Base-by-base conservation (phyloP, 139 green algal genomes). In the Coelastrella sp. region DNA sequence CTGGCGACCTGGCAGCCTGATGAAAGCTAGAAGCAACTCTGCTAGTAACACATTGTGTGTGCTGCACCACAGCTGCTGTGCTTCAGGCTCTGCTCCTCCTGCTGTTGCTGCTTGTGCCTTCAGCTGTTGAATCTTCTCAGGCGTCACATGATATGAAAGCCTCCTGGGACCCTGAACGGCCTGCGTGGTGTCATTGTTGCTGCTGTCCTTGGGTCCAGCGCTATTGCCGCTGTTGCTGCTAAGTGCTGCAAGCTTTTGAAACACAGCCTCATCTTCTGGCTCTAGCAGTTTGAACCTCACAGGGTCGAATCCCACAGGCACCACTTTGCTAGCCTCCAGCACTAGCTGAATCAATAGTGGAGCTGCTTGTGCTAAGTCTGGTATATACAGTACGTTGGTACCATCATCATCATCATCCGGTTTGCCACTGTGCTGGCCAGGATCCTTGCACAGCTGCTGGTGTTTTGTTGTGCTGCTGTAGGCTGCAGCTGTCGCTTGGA, bases 31-130 rank as follows among this genome's bases (percentile, higher is more conserved):
- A 20, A 90, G 59, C 23, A 90, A 10, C 4, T 14, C 11, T 14
- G 85, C 74, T 3, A 90, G 85, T 32, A 90, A 22, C n/a, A 84
- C 58, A 17, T 90, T 90, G 85, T 90, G 85, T 6, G 54, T 59
- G 10, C 20, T 77, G 23, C 73, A 90, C 83, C 80, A 71, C 4
- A 16, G 11, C n/a, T 61, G 57, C 10, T 60, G 61, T 68, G 10
- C n/a, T 17, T 19, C 59, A 73, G 23, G 0, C 17, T 32, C 5
- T 87, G 84, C 71, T 83, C 65, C 84, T 89, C n/a, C 84, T 89
- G 84, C 84, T 89, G 85, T 23, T 84, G 73, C 23, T n/a, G 74
- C 73, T 10, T 77, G 10, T 61, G 73, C 73, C 17, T 90, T 90
- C 20, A 90, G 73, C 73, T 83, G 57, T 17, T 76, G 20, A 3